Conservation (phyloP, 2,329 filamentous ascomycete genomes). For the Trichoderma sp. region DNA sequence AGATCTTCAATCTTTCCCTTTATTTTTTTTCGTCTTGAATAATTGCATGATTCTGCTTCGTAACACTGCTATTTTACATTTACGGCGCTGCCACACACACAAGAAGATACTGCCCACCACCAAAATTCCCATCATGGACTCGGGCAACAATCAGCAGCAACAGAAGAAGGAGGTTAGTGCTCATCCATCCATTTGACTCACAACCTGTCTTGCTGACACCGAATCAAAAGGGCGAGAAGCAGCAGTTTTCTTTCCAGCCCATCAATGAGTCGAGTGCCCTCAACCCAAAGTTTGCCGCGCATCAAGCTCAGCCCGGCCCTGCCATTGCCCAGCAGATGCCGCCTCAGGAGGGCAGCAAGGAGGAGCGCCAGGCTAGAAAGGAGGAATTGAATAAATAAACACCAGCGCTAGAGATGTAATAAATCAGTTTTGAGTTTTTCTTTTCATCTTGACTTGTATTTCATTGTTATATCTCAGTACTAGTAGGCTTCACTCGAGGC, state of each 20-base stretch:
- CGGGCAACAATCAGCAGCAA: conserved; percentile 23
- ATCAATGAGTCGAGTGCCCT: conserved; percentile 40
- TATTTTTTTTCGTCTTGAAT: not conserved
- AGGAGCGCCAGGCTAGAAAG: conserved; percentile 64
- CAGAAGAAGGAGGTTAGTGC: conserved; percentile 22
- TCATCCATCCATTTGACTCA: not conserved
- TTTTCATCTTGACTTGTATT: not conserved
- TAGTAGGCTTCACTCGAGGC: not conserved
- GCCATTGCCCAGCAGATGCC: conserved; percentile 53
- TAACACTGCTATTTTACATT: not conserved
- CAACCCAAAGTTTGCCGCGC: conserved; percentile 49
- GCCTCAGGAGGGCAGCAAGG: conserved; percentile 59
- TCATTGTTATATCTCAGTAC: not conserved
- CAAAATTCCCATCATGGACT: conserved; percentile 21
- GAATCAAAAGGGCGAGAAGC: conserved; percentile 39
- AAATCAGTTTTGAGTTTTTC: not conserved
- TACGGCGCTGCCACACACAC: not conserved
- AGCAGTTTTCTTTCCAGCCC: conserved; percentile 45
- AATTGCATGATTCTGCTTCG: not conserved
- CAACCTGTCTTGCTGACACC: not conserved
- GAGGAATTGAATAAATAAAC: conserved; percentile 60
- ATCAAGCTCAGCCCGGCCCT: conserved; percentile 57
- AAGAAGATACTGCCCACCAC: not conserved
- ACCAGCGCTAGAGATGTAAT: not conserved
- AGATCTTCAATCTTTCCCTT: not conserved